phyloP scores from a whole-genome alignment of 2,329 filamentous ascomycete species.

The Fusarium sp. region DNA sequence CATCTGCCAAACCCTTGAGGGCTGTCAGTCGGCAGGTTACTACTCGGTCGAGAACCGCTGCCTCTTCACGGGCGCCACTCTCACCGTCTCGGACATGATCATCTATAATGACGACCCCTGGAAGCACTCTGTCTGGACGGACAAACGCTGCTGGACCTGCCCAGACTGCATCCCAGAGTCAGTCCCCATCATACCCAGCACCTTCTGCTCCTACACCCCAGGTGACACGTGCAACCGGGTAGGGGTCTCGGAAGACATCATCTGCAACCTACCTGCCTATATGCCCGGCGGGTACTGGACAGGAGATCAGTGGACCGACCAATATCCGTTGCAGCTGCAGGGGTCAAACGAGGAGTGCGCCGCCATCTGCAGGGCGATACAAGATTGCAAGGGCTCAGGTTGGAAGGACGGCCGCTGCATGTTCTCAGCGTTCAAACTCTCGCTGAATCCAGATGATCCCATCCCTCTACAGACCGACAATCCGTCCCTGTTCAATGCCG shows the following conservation, averaged over 20 bases:
- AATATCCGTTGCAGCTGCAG: background rate
- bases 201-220: background rate
- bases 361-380: conserved; percentile 1
- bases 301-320: background rate
- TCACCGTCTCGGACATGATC: conserved; percentile 1
- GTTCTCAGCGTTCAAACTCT: background rate
- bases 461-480: background rate
- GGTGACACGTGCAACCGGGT: background rate
- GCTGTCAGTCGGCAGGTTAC: conserved; percentile 9
- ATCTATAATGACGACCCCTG: background rate
- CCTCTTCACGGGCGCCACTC: conserved; percentile 1
- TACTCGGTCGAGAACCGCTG: conserved; percentile 19
- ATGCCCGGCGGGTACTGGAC: conserved; percentile 2
- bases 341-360: background rate
- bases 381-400: conserved; percentile 7
- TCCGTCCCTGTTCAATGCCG: background rate
- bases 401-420: conserved; percentile 7
- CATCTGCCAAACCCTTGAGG: conserved; percentile 8
- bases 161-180: conserved; percentile 1
- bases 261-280: conserved; percentile 3
- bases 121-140: conserved; percentile 4
- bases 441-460: background rate
- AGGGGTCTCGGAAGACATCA: background rate
- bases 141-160: conserved; percentile 15
- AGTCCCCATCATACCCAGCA: background rate